Percentiles rank a stretch among this genome's conserved stretches.
These are phyloP conservation scores for Leccinum angustisporum DNA, from an alignment of 1,284 basidiomycete genomes.

Conservation along the genomic window DNA sequence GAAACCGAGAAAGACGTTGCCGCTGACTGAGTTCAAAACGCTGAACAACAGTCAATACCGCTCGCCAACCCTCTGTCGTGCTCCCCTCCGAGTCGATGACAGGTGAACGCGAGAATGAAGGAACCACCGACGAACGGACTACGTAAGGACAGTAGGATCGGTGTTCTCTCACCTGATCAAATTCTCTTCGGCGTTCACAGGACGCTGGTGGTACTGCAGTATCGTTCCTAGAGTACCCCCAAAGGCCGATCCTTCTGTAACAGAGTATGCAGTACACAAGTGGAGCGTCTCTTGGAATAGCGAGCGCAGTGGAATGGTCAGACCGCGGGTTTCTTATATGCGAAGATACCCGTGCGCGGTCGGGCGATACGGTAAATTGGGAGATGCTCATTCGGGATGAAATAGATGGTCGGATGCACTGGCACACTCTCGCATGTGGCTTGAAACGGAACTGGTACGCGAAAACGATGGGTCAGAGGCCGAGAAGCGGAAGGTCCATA, in stretches of 20 bases:
- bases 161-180: slow-evolving; percentile 77
- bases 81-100: slow-evolving; percentile 22
- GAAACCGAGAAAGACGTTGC: slow-evolving; percentile 43
- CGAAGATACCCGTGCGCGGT: slow-evolving; percentile 22
- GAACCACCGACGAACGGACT: slow-evolving; percentile 64
- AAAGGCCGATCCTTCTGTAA: slow-evolving; percentile 73
- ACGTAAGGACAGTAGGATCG: slow-evolving; percentile 80
- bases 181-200: slow-evolving; percentile 48
- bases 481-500: slow-evolving; percentile 33
- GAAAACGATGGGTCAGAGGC: slow-evolving; percentile 42
- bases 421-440: slow-evolving; percentile 15
- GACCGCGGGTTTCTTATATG: slow-evolving; percentile 7
- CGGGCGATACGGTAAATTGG: slow-evolving; percentile 18
- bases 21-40: slow-evolving; percentile 63
- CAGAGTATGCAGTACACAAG: slow-evolving; percentile 68
- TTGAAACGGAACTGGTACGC: slow-evolving; percentile 47
- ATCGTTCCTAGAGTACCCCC: slow-evolving; percentile 55
- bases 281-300: slow-evolving; percentile 37
- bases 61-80: slow-evolving; percentile 74
- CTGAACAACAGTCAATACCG: slow-evolving; percentile 61
- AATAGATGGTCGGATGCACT: slow-evolving; percentile 16
- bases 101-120: slow-evolving; percentile 48
- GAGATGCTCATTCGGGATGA: slow-evolving; percentile 22
- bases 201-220: slow-evolving; percentile 16
- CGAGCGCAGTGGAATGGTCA: background rate